Evolutionary conservation across 2,329 filamentous ascomycete genomes (phyloP), one percentile per base, ranked within the genome.

Genomic region (Stemphylium vesicarium): DNA sequence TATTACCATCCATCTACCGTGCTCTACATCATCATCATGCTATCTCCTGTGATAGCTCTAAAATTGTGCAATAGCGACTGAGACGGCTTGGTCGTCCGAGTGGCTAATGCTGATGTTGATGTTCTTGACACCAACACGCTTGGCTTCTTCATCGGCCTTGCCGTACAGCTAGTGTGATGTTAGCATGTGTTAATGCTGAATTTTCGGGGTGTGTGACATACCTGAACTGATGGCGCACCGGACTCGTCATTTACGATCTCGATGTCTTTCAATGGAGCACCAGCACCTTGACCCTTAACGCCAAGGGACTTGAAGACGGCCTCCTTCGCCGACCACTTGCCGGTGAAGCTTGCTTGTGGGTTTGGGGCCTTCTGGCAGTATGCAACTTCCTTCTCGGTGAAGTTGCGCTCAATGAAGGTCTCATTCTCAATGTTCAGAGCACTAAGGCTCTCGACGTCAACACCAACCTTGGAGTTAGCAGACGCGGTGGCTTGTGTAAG

Each of bases 261-360:
- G 80, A 99, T 99, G 37, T 98, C 93, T 81, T 89, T 95, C 78
- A 99, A 78, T 13, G 92, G 84, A 56, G 95, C 94, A 62, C 96
- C 95, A 9, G 90, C 93, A 58, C 95, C 95, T 78, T 90, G 88
- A 77, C 93, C 89, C 66, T 84, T 80, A 11, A 98, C 93, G 64
- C 93, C 92, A 12, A 99, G 83, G 33, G 91, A 92, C 85, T 99
- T 99, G 84, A 99, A 99, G 0, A 99, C 93, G 24, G 95, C 95
- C 80, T 99, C 95, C 82, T 99, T 99, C 32, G 95, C 95, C 69
- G 89, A 94, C 95, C 95, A 99, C 65, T 92, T 88, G 44, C 95
- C 95, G 4, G 94, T 92, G 78, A 97, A 99, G 46, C 92, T 96
- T 63, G 93, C 91, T 73, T 92, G 91, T 1, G 92, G 90, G 72